Evolutionary conservation across 1,139 yeast species (phyloP).

Genomic region (Yamadazyma jaroonii): DNA sequence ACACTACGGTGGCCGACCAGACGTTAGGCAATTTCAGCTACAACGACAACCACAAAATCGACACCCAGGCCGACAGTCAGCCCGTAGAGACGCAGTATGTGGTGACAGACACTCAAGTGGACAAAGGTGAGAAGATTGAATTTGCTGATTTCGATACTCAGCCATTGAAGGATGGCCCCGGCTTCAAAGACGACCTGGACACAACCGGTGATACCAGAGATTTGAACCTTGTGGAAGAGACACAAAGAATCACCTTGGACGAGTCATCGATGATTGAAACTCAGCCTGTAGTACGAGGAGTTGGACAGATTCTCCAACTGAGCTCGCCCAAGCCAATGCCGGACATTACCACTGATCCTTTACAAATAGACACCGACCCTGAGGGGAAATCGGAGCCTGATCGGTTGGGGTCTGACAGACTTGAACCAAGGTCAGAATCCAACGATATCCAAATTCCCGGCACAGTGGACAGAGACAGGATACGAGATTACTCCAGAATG

Average conservation of each 20-base stretch:
- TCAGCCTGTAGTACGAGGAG: neutral
- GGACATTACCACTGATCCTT: no score
- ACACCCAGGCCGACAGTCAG: slow-evolving; percentile 3
- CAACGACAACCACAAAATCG: no score
- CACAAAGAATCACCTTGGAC: neutral
- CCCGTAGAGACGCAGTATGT: slow-evolving; percentile 2
- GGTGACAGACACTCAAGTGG: slow-evolving; percentile 3
- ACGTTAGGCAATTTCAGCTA: no score
- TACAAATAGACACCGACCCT: no score
- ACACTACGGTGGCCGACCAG: no score
- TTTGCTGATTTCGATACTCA: no score
- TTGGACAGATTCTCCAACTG: no score
- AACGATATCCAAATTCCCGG: slow-evolving; percentile 15
- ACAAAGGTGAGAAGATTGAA: neutral
- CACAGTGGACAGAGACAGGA: slow-evolving; percentile 10
- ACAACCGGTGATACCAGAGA: neutral
- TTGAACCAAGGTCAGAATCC: neutral
- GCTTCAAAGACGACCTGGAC: no score
- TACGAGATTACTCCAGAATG: slow-evolving; percentile 8
- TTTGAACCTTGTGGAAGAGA: neutral
- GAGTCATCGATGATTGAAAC: slow-evolving; percentile 1
- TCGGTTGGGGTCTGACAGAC: no score
- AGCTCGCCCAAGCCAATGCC: no score
- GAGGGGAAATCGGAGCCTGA: no score
- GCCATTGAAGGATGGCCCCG: no score